phyloP scores from a whole-genome alignment of 1,284 basidiomycete genomes.

The Cystobasidiaceae sp. region DNA sequence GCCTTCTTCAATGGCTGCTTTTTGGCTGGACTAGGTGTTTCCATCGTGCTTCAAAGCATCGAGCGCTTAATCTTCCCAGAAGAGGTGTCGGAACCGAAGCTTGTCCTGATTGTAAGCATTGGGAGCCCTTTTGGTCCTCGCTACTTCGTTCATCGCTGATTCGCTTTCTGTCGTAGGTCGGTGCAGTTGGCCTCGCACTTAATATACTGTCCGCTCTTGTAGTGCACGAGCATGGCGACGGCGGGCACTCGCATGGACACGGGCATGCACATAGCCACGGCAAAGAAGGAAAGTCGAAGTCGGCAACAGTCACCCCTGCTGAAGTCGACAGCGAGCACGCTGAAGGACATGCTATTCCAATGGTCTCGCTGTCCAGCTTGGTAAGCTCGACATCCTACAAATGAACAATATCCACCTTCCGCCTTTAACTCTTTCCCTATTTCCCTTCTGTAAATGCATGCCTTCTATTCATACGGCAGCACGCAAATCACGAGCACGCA shows the following conservation, averaged over 20 bases:
- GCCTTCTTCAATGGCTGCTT: conserved; percentile 35
- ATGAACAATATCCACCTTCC: too few relatives aligned
- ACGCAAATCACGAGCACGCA: conserved; percentile 20
- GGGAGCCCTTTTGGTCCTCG: not conserved
- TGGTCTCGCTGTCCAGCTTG: not conserved
- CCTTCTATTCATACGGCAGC: not conserved
- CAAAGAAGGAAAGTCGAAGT: not conserved
- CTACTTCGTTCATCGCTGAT: not conserved
- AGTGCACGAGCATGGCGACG: conserved; percentile 19
- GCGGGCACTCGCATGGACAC: conserved; percentile 1
- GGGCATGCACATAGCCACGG: not conserved
- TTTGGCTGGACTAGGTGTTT: conserved; percentile 28
- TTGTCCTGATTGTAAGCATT: conserved; percentile 25
- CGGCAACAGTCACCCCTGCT: not conserved
- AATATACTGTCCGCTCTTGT: conserved; percentile 19
- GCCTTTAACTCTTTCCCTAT: too few relatives aligned
- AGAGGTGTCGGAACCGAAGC: conserved; percentile 22
- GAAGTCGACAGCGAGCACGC: not conserved
- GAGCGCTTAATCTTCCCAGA: conserved; percentile 31
- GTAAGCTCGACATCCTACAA: too few relatives aligned
- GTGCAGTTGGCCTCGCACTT: conserved; percentile 17
- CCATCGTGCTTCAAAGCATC: conserved; percentile 30
- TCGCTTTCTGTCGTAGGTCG: not conserved
- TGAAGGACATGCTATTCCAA: not conserved
- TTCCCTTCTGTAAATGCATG: too few relatives aligned